Conservation (phyloP, 768 basidiomycete genomes). For the Pleurotus pulmonarius region DNA sequence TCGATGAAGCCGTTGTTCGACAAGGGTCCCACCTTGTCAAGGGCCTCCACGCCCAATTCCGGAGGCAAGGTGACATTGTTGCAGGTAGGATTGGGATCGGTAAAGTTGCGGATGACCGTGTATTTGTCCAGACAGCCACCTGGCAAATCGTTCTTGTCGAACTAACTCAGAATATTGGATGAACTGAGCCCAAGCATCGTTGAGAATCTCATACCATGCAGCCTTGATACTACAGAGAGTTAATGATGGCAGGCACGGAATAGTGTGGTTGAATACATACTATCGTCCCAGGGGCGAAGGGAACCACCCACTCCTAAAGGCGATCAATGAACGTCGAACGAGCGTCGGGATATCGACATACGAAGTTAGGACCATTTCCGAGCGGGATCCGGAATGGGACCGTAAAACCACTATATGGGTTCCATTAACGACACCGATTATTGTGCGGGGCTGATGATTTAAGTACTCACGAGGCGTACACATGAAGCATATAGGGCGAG, state of each 20-base stretch:
- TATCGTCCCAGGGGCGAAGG: neutral
- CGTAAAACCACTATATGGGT: neutral
- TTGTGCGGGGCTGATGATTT: neutral
- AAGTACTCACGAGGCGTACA: neutral
- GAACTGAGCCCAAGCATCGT: neutral
- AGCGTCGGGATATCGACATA: neutral
- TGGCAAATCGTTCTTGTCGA: conserved; percentile 51
- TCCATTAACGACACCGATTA: neutral
- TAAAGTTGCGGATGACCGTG: conserved; percentile 40
- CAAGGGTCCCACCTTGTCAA: conserved; percentile 43
- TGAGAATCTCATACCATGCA: conserved; percentile 48
- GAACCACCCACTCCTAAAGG: conserved; percentile 1
- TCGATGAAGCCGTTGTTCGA: conserved; percentile 60
- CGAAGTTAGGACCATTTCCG: neutral
- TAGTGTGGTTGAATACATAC: neutral
- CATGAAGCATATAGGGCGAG: neutral
- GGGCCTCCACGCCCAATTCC: conserved; percentile 31
- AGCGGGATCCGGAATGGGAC: neutral
- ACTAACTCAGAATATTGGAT: conserved; percentile 27
- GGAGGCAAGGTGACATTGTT: conserved; percentile 44
- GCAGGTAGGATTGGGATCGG: conserved; percentile 37
- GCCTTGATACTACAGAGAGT: conserved; percentile 49
- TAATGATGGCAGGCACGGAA: neutral
- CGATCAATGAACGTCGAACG: neutral
- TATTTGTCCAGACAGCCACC: conserved; percentile 61